Evolutionary conservation across 768 basidiomycete genomes (phyloP), one percentile per base, ranked within the genome.

Genomic region (Tylopilus vinaceipallidus): DNA sequence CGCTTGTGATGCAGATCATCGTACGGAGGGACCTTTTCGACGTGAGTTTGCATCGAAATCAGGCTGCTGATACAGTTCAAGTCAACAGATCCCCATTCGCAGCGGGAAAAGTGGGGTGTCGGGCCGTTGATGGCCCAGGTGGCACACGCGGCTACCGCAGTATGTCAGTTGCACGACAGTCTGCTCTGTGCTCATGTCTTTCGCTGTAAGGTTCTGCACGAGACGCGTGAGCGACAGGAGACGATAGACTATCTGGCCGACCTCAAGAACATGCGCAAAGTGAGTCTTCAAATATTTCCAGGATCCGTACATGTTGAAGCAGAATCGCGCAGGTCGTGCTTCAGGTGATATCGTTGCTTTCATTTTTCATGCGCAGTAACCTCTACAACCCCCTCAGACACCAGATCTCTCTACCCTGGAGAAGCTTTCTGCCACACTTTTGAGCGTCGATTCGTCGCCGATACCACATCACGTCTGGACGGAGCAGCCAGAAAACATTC

Each of bases 51-150:
- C 20, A 12, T n/a, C n/a, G n/a, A n/a, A n/a, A n/a, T n/a, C n/a
- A n/a, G n/a, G n/a, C n/a, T n/a, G n/a, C n/a, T n/a, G n/a, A n/a
- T n/a, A n/a, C n/a, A n/a, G n/a, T n/a, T n/a, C n/a, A n/a, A n/a
- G n/a, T 17, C 27, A 12, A 29, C 12, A 6, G 27, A 29, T 39
- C 29, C 29, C 8, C 11, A 10, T 12, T n/a, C n/a, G 43, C 50
- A 75, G 72, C 63, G 62, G 19, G 73, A 72, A 45, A 72, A 68
- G 6, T 76, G 75, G 71, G 75, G 74, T 1, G 60, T 71, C 4
- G 75, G 75, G 11, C 73, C 74, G 13, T 64, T 75, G 33, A 73
- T 75, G 74, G 70, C 72, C 6, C 75, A 75, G 52, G 69, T 65
- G 3, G 73, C 74, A 4, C 75, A 75, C 51, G 72, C 71, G 6